Base-by-base conservation (phyloP, 495 filamentous ascomycete genomes). In the Terfezia boudieri region DNA sequence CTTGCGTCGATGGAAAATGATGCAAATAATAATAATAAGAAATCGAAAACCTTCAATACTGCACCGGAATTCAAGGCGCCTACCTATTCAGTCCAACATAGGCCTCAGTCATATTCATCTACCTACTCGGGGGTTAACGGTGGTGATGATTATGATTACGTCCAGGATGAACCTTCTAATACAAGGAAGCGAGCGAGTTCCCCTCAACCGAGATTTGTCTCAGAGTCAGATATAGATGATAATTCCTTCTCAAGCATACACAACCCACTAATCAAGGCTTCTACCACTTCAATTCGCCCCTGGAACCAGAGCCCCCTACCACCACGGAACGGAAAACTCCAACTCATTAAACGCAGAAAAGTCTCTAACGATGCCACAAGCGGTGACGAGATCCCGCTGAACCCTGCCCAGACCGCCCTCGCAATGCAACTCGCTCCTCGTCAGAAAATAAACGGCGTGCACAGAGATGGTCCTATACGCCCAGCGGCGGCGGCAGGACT, bases 401-500 rank as follows among this genome's bases (percentile, higher is more conserved):
- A 46, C 41, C 41, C 41, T 14, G 41, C 41, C 41, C 41, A 46
- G 41, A 8, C 41, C 17, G 41, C 41, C 4, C 41, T 46, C 41
- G 41, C 41, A 46, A 14, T 2, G 41, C 41, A 46, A 20, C 41
- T 46, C 17, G 41, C 41, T 20, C 4, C 17, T 14, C 12, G 3
- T 14, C 14, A 14, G 41, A 46, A 46, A 20, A 46, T 5, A 20
- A 8, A 46, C 14, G 41, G 14, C 41, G 17, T 20, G 17, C 12
- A 46, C 17, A 46, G 17, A 46, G 41, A 9, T 9, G 17, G 17
- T 14, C 41, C 41, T 14, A 46, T 46, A 14, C 12, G 12, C 41
- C 41, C 41, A 14, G 14, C 41, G 4, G 62, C 61, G 26, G 62
- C 61, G 41, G 53, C 54, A 12, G 62, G 60, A 38, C 20, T 65